Conservation (phyloP, 441 rosid species). For the Metrosideros polymorpha region DNA sequence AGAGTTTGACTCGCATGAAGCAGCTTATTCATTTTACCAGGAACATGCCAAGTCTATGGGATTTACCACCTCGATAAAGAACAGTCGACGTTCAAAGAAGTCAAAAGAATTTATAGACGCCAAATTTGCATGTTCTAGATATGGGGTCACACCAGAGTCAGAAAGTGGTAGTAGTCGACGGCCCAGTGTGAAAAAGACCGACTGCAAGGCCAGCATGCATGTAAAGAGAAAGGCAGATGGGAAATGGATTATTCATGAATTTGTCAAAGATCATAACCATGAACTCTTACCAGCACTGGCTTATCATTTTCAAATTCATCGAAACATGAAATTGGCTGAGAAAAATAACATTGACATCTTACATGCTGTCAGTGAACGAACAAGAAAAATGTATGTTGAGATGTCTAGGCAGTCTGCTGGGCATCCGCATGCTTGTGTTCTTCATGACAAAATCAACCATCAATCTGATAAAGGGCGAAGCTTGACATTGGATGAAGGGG, state of each 20-base stretch:
- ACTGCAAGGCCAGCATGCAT: constrained; percentile 22
- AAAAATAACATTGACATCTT: constrained; percentile 71
- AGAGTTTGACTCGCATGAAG: constrained; percentile 11
- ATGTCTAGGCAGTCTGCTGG: constrained; percentile 52
- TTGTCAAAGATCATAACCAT: constrained; percentile 18
- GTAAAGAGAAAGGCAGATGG: constrained; percentile 18
- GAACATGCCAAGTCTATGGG: constrained; percentile 17
- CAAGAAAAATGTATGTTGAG: constrained; percentile 58
- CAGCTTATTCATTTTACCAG: constrained; percentile 12
- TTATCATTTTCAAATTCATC: constrained; percentile 68
- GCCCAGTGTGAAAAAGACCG: constrained; percentile 13
- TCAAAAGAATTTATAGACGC: constrained; percentile 12
- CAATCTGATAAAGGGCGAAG: constrained; percentile 24
- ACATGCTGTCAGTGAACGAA: constrained; percentile 58
- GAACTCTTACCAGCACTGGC: constrained; percentile 54
- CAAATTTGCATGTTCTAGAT: constrained; percentile 12
- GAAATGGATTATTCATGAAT: constrained; percentile 19
- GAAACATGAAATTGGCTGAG: constrained; percentile 70
- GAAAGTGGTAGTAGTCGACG: constrained; percentile 4
- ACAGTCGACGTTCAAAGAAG: constrained; percentile 14
- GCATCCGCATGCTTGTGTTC: constrained; percentile 10
- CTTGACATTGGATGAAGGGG: constrained; percentile 5
- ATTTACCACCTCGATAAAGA: constrained; percentile 14
- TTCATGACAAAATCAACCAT: constrained; percentile 11
- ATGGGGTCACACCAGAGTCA: constrained; percentile 10